Base-by-base conservation (phyloP, 2,329 filamentous ascomycete species). In the Chrysosporium queenslandicum region DNA sequence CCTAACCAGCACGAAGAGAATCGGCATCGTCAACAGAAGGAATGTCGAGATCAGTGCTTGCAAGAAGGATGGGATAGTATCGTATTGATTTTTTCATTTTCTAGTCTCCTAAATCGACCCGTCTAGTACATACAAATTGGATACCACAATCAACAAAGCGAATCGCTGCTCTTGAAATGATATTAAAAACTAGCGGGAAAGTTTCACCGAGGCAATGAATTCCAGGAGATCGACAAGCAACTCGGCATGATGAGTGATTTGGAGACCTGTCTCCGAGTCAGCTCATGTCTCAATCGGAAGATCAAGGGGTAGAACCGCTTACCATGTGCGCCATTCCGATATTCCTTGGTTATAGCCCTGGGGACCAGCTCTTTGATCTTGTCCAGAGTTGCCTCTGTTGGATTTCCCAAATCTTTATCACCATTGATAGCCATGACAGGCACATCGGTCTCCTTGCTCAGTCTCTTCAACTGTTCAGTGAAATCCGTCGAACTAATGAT, bases 311-410 rank as follows among this genome's bases (percentile, higher is more conserved):
- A 34, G 36, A 23, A 45, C 21, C 8, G 49, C 56, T 21, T 40
- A 54, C 62, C 64, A 59, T 66, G 62, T 1, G 59, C 61, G 9
- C 56, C 61, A 34, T 60, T 58, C 23, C 63, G 54, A 51, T 64
- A 64, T 8, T 64, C 57, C 53, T 63, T 63, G 43, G 64, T 58
- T 45, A 58, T 32, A 9, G 55, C 53, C 42, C 61, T 53, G 1
- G 55, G 58, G 21, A 61, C 50, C 11, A 64, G 53, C 37, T 60
- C 56, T 46, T 57, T 55, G 20, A 66, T 56, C 37, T 62, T 36
- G 23, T 58, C 52, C 7, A 59, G 52, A 27, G 54, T 61, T 8
- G 58, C 57, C 41, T 62, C 58, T 41, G 58, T 57, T 3, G 63
- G 59, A 43, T 58, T 60, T 29, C 63, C 63, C 55, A 42, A 21